Percentiles rank a stretch among this genome's conserved stretches.
Evolutionary conservation across 352 stramenopile species (phyloP).

Genomic region (Phytophthora fragariaefolia): DNA sequence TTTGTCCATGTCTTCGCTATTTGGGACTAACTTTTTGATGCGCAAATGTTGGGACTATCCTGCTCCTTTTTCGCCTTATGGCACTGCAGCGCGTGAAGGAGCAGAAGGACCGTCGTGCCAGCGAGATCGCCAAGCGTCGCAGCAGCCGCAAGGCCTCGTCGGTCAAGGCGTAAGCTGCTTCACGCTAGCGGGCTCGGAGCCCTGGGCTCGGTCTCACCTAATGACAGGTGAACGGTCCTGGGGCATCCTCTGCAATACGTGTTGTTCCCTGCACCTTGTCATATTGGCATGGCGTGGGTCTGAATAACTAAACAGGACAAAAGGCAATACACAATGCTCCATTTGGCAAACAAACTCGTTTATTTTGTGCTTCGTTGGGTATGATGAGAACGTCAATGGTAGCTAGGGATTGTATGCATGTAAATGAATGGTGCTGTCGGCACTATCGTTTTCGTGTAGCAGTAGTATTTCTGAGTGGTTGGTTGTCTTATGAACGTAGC

Average conservation of each 20-base stretch:
- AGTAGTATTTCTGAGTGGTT: no score
- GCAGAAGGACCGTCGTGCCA: constrained; percentile 97
- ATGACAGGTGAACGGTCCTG: constrained; percentile 28
- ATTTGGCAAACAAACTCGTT: constrained; percentile 37
- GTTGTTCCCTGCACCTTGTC: constrained; percentile 31
- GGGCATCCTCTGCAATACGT: constrained; percentile 33
- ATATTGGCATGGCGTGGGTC: constrained; percentile 24
- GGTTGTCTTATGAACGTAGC: no score
- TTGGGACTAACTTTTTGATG: constrained; percentile 50
- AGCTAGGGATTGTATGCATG: no score
- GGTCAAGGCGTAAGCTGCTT: constrained; percentile 87
- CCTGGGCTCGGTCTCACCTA: constrained; percentile 20
- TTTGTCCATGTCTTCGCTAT: neutral
- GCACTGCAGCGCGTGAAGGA: constrained; percentile 98
- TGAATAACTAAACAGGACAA: constrained; percentile 51
- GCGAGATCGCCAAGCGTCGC: constrained; percentile 98
- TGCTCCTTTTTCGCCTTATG: constrained; percentile 94
- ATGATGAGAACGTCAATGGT: no score
- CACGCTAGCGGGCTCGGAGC: constrained; percentile 27
- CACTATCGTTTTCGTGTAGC: no score
- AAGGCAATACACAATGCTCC: constrained; percentile 49
- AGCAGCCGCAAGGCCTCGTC: constrained; percentile 96
- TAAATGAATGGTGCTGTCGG: no score
- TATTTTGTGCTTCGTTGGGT: no score
- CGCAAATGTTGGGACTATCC: constrained; percentile 48